Evolutionary conservation across 2,329 filamentous ascomycete genomes (phyloP), one percentile per base, ranked within the genome.

Genomic region (Fonsecaea pedrosoi): DNA sequence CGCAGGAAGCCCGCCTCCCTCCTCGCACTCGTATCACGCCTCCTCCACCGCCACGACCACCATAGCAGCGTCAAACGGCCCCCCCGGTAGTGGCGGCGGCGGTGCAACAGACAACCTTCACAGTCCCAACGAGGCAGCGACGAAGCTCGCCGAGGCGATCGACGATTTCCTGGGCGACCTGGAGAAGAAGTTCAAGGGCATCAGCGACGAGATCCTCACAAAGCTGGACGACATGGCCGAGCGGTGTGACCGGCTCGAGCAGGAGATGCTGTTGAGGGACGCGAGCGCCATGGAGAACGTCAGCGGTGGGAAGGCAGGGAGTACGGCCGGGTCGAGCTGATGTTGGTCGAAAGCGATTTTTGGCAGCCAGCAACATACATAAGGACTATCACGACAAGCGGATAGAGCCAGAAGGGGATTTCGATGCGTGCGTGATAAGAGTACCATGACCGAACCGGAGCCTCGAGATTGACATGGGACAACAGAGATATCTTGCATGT

Each of bases 211-310:
- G 67, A 74, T 74, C n/a, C 61, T 74, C 62, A 69, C 69, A 10
- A 72, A 73, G 54, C 54, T 74, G 54, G 73, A 74, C 58, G 73
- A 74, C 32, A 74, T 74, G 73, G 73, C 73, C 0, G 73, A 73
- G 50, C 68, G 73, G 54, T 74, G 73, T 64, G 73, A 74, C 62
- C 64, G 73, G 34, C 48, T 74, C 30, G 73, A 74, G 64, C 69
- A 72, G 56, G 73, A 74, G 60, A 71, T 74, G 66, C 56, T 73
- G 18, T 54, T 71, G 58, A 65, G 67, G 38, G 70, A 72, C 38
- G 63, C 68, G 4, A 64, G 60, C 21, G 59, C 48, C n/a, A 59
- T 70, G 63, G 68, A 68, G 42, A 60, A 45, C 10, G 45, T 60
- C 32, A 38, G 38, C 35, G 45, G 60, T 30, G 65, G 65, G 45